phyloP scores from a whole-genome alignment of 768 basidiomycete genomes.

The Bullera alba region DNA sequence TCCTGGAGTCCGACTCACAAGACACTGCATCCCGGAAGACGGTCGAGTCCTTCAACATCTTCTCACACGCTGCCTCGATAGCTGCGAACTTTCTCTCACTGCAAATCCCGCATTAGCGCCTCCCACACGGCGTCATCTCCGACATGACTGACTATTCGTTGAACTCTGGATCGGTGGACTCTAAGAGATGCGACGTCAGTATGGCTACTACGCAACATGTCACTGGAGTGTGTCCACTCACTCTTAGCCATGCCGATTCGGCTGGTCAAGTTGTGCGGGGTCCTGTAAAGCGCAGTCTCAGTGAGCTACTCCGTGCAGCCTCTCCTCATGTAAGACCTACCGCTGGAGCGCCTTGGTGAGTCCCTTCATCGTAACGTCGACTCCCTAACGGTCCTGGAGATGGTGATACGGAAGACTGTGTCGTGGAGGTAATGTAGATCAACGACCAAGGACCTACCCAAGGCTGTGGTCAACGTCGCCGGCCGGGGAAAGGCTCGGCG shows the following conservation, averaged over 20 bases:
- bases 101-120: not conserved
- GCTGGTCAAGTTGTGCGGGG: slow-evolving; percentile 80
- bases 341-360: slow-evolving; percentile 68
- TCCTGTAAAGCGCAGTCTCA: slow-evolving; percentile 51
- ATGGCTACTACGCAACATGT: slow-evolving; percentile 3
- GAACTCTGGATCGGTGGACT: slow-evolving; percentile 80
- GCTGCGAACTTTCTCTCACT: slow-evolving; percentile 62
- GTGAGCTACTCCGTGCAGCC: slow-evolving; percentile 1
- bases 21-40: slow-evolving; percentile 76
- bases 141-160: slow-evolving; percentile 57
- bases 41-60: slow-evolving; percentile 85
- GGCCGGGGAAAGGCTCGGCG: too few relatives aligned
- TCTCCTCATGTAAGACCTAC: slow-evolving; percentile 47
- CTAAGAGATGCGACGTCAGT: slow-evolving; percentile 45
- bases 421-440: too few relatives aligned
- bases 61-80: slow-evolving; percentile 75
- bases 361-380: slow-evolving; percentile 65
- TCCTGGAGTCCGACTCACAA: slow-evolving; percentile 37
- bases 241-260: slow-evolving; percentile 91
- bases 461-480: too few relatives aligned
- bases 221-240: slow-evolving; percentile 50
- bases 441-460: too few relatives aligned
- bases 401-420: too few relatives aligned
- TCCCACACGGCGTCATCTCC: not conserved
- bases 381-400: too few relatives aligned